phyloP scores from a whole-genome alignment of 495 filamentous ascomycete genomes.

The Neurospora tetraspora region DNA sequence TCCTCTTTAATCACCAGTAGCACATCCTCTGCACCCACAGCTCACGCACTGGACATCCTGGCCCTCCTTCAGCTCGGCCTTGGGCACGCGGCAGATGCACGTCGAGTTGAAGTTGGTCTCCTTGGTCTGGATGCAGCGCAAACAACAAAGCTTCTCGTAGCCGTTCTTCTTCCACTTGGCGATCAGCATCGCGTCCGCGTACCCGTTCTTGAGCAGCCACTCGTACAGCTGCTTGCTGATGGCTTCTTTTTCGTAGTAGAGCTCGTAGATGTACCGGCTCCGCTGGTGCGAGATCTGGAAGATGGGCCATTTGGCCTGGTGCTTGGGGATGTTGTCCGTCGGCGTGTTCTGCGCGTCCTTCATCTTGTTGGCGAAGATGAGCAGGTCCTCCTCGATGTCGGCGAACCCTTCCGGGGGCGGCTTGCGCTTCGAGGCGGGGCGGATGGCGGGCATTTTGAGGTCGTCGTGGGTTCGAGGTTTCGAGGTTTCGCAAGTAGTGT shows the following conservation, averaged over 20 bases:
- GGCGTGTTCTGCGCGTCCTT: slow-evolving; percentile 85
- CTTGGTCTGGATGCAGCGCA: slow-evolving; percentile 95
- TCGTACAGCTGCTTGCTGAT: slow-evolving; percentile 88
- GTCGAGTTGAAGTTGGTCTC: slow-evolving; percentile 98
- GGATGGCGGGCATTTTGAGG: slow-evolving; percentile 69
- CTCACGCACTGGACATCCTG: slow-evolving; percentile 90
- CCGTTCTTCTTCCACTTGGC: slow-evolving; percentile 99
- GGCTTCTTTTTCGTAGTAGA: slow-evolving; percentile 96
- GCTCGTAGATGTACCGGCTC: slow-evolving; percentile 86
- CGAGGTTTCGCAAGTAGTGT: not conserved
- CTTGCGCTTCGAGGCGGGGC: slow-evolving; percentile 69
- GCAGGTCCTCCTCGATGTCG: slow-evolving; percentile 91
- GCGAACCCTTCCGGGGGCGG: slow-evolving; percentile 91
- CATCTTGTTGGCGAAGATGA: slow-evolving; percentile 97
- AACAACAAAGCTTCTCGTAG: slow-evolving; percentile 96
- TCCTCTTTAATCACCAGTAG: slow-evolving; percentile 62
- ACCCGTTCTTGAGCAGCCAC: slow-evolving; percentile 92
- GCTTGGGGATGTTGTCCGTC: slow-evolving; percentile 45
- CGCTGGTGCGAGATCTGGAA: slow-evolving; percentile 97
- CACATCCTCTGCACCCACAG: slow-evolving; percentile 88
- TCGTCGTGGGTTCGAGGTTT: slow-evolving; percentile 14
- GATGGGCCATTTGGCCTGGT: slow-evolving; percentile 91
- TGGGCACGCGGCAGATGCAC: slow-evolving; percentile 93
- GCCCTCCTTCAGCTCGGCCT: slow-evolving; percentile 81
- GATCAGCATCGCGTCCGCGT: slow-evolving; percentile 89